A percentile compares a stretch with the other conserved stretches of the same genome.
Evolutionary conservation across 352 stramenopile species (phyloP).

Genomic region (Globisporangium paddicum): DNA sequence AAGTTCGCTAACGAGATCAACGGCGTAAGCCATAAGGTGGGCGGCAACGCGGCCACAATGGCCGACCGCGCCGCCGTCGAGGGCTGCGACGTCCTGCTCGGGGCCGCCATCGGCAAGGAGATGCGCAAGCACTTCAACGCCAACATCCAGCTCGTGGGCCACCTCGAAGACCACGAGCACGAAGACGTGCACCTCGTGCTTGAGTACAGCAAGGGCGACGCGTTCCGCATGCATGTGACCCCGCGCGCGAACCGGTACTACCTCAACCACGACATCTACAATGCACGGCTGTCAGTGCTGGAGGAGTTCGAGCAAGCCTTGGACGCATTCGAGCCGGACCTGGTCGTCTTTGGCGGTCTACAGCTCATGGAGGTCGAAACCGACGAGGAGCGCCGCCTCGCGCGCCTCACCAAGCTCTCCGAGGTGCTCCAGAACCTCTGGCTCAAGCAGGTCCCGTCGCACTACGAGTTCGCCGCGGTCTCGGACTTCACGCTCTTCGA

Average conservation of each 20-base stretch:
- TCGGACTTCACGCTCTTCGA: conserved; percentile 84
- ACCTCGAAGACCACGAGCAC: conserved; percentile 46
- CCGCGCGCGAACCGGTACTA: conserved; percentile 82
- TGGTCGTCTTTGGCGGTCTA: conserved; percentile 79
- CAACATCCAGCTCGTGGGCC: conserved; percentile 62
- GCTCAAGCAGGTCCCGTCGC: conserved; percentile 46
- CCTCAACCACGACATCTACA: conserved; percentile 85
- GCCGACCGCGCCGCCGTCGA: conserved; percentile 64
- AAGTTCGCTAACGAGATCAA: conserved; percentile 52
- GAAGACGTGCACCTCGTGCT: conserved; percentile 82
- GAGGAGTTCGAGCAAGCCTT: conserved; percentile 70
- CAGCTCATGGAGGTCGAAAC: conserved; percentile 84
- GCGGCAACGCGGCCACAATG: conserved; percentile 79
- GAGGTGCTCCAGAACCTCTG: conserved; percentile 71
- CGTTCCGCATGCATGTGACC: conserved; percentile 52
- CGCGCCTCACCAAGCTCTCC: conserved; percentile 55
- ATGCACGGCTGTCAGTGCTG: conserved; percentile 69
- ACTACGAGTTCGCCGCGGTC: conserved; percentile 83
- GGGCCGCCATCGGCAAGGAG: conserved; percentile 68
- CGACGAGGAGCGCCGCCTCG: conserved; percentile 43
- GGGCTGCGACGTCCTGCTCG: conserved; percentile 64
- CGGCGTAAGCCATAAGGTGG: conserved; percentile 60
- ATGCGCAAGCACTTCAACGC: conserved; percentile 66
- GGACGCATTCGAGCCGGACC: conserved; percentile 50
- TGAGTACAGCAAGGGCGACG: conserved; percentile 67